Conservation (phyloP, 1,139 yeast genomes). For the Groenewaldozyma sp. region DNA sequence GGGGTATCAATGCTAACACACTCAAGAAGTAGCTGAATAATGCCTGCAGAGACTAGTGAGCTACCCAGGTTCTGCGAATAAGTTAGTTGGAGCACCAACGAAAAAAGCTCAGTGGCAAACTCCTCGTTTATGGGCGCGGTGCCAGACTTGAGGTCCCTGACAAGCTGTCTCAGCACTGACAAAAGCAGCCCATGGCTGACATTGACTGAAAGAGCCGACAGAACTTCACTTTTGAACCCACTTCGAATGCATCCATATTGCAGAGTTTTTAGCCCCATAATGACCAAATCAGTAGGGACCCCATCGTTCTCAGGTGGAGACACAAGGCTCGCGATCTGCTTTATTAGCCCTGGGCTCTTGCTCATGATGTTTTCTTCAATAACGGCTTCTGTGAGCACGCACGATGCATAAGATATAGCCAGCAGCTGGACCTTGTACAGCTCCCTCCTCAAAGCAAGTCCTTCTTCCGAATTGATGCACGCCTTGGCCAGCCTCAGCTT, state of each 20-base stretch:
- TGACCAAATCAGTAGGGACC: slow-evolving; percentile 41
- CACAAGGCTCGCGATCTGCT: slow-evolving; percentile 60
- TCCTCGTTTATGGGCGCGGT: slow-evolving; percentile 30
- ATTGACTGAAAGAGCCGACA: slow-evolving; percentile 81
- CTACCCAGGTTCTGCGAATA: slow-evolving; percentile 23
- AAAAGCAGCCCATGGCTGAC: slow-evolving; percentile 78
- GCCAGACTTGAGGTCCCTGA: slow-evolving; percentile 38
- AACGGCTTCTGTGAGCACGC: slow-evolving; percentile 37
- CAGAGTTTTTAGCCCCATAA: slow-evolving; percentile 57
- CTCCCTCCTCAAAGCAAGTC: slow-evolving; percentile 46
- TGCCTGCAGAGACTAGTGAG: slow-evolving; percentile 57
- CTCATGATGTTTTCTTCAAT: slow-evolving; percentile 62
- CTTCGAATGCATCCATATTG: slow-evolving; percentile 63
- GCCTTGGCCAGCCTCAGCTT: slow-evolving; percentile 64
- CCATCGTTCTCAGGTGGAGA: slow-evolving; percentile 40
- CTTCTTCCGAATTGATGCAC: slow-evolving; percentile 49
- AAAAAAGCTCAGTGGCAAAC: slow-evolving; percentile 21
- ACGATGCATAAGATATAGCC: slow-evolving; percentile 56
- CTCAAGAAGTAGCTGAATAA: slow-evolving; percentile 54
- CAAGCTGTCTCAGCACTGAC: slow-evolving; percentile 57
- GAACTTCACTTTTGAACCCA: slow-evolving; percentile 67
- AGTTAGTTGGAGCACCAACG: slow-evolving; percentile 23
- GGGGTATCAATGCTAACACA: slow-evolving; percentile 22
- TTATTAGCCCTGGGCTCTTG: slow-evolving; percentile 65
- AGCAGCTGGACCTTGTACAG: slow-evolving; percentile 57